These are phyloP conservation scores for Aspergillus carlsbadensis DNA, from an alignment of 495 filamentous ascomycete genomes.

Conservation along the genomic window DNA sequence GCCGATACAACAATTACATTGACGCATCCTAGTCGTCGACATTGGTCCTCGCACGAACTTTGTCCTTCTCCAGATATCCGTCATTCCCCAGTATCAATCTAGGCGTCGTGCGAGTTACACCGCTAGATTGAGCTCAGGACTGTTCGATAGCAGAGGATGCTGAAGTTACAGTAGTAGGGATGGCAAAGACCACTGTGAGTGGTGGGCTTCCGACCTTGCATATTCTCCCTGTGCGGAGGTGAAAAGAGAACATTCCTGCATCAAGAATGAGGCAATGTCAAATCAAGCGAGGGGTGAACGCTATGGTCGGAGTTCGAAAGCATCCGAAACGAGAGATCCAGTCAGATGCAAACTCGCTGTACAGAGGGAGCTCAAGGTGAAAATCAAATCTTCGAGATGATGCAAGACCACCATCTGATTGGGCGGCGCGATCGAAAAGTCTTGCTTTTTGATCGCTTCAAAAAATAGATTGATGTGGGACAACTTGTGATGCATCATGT, in stretches of 20 bases:
- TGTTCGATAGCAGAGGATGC: background rate
- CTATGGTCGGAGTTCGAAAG: background rate
- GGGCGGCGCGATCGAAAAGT: slow-evolving; percentile 3
- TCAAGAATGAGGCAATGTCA: slow-evolving; percentile 6
- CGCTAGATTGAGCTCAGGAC: slow-evolving; percentile 13
- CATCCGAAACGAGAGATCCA: background rate
- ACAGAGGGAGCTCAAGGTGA: background rate
- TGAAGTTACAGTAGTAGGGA: background rate
- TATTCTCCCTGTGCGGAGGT: background rate
- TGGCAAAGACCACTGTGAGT: background rate
- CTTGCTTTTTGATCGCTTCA: slow-evolving; percentile 9
- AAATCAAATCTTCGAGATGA: background rate
- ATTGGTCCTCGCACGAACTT: background rate
- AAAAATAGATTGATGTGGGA: slow-evolving; percentile 11
- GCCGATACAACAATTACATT: slow-evolving; percentile 9
- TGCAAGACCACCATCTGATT: slow-evolving; percentile 3
- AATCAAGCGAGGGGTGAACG: background rate
- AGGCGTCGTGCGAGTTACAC: slow-evolving; percentile 10
- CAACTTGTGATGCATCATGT: slow-evolving; percentile 20
- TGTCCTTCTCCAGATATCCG: slow-evolving; percentile 1
- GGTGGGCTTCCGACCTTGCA: slow-evolving; percentile 11
- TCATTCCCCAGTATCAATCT: slow-evolving; percentile 1
- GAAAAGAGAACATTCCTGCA: background rate
- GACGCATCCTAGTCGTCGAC: background rate
- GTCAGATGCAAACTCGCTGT: background rate